These are phyloP conservation scores for Talaromyces sp. DNA, from an alignment of 2,329 filamentous ascomycete genomes.

Conservation along the genomic window DNA sequence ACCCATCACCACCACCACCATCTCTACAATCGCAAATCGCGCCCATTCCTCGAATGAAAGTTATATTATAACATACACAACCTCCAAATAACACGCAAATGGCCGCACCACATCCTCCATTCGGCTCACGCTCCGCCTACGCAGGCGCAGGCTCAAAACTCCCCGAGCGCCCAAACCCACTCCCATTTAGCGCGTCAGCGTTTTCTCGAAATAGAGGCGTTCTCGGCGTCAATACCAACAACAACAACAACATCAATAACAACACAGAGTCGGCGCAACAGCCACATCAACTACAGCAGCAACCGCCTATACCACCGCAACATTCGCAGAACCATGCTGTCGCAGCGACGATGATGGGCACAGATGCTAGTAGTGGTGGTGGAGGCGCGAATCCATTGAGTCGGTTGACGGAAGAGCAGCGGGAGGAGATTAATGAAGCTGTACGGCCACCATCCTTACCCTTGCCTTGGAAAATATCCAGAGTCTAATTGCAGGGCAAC, in stretches of 20 bases:
- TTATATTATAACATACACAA: no score
- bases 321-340: slow-evolving; percentile 37
- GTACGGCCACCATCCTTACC: slow-evolving; percentile 46
- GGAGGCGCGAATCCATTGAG: slow-evolving; percentile 47
- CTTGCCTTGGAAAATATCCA: neutral
- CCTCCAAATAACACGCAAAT: slow-evolving; percentile 29
- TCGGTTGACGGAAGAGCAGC: slow-evolving; percentile 76
- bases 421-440: slow-evolving; percentile 89
- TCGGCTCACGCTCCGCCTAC: slow-evolving; percentile 53
- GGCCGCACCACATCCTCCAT: slow-evolving; percentile 54
- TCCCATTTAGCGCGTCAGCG: slow-evolving; percentile 43
- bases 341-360: slow-evolving; percentile 14
- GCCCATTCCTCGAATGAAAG: neutral
- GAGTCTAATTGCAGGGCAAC: neutral
- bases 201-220: slow-evolving; percentile 39
- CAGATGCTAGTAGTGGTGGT: slow-evolving; percentile 36
- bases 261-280: slow-evolving; percentile 22
- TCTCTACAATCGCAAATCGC: neutral
- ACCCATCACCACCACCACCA: neutral
- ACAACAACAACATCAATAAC: neutral
- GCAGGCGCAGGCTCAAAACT: slow-evolving; percentile 48
- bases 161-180: slow-evolving; percentile 46
- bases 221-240: slow-evolving; percentile 22
- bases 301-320: slow-evolving; percentile 35
- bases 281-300: slow-evolving; percentile 22